Evolutionary conservation across 805 yeast species (phyloP).

Genomic region (Priceomyces melissophilus): DNA sequence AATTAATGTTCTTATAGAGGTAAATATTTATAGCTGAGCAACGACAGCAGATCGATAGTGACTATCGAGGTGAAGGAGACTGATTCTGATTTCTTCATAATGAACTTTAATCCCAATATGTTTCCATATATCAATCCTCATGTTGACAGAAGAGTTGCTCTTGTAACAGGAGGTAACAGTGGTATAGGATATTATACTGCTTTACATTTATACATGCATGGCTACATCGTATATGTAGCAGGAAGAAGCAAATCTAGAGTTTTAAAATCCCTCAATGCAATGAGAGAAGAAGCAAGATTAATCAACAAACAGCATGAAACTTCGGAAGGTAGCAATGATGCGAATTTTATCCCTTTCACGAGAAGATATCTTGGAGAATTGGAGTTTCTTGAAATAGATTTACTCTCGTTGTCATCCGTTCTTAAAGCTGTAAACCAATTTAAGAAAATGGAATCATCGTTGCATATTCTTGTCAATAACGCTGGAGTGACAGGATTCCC

Average conservation of each 20-base stretch:
- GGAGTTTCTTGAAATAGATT: slow-evolving; percentile 35
- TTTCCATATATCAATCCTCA: slow-evolving; percentile 63
- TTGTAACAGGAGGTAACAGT: slow-evolving; percentile 78
- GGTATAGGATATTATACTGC: slow-evolving; percentile 81
- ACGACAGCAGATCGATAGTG: no score
- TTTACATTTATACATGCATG: slow-evolving; percentile 74
- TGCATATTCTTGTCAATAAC: slow-evolving; percentile 68
- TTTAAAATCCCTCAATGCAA: slow-evolving; percentile 51
- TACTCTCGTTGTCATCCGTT: slow-evolving; percentile 31
- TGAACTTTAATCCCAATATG: slow-evolving; percentile 39
- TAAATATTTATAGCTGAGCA: no score
- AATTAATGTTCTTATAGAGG: no score
- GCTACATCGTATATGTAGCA: slow-evolving; percentile 69
- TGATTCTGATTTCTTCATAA: neutral
- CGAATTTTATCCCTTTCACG: no score
- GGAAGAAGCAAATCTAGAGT: slow-evolving; percentile 63
- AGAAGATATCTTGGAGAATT: slow-evolving; percentile 32
- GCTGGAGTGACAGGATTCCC: slow-evolving; percentile 85
- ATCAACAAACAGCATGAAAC: slow-evolving; percentile 20
- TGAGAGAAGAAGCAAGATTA: slow-evolving; percentile 50
- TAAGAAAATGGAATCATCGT: slow-evolving; percentile 40
- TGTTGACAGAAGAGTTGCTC: slow-evolving; percentile 55
- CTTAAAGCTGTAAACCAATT: slow-evolving; percentile 45
- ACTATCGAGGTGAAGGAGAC: no score
- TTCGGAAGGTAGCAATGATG: slow-evolving; percentile 8